Evolutionary conservation across 192 early-diverging fungal genomes (phyloP).

Genomic region (Backusella morwellensis): DNA sequence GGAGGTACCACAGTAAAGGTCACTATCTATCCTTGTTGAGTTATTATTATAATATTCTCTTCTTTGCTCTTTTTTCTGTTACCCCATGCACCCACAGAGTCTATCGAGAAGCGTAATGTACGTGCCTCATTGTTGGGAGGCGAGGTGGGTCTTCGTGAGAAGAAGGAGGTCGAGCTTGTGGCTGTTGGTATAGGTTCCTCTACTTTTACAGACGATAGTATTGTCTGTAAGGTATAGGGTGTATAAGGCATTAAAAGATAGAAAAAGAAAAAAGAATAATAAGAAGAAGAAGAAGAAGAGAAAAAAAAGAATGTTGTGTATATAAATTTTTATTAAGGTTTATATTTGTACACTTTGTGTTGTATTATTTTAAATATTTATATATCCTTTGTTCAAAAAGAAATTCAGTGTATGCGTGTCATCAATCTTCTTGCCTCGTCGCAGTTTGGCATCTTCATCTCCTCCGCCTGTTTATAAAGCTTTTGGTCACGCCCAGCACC

Average conservation of each 20-base stretch:
- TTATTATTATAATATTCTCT: background rate
- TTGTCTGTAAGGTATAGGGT: conserved; percentile 51
- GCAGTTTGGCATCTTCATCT: conserved; percentile 66
- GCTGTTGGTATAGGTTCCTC: conserved; percentile 34
- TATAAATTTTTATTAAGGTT: no score
- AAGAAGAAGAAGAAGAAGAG: background rate
- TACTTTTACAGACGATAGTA: conserved; percentile 37
- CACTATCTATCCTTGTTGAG: conserved; percentile 49
- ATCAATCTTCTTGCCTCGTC: conserved; percentile 53
- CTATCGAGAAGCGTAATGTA: conserved; percentile 30
- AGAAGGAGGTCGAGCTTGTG: conserved; percentile 23
- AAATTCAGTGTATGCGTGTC: background rate
- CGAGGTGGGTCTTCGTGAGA: conserved; percentile 19
- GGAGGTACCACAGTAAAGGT: conserved; percentile 74
- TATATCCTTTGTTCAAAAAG: background rate
- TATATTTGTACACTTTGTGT: background rate
- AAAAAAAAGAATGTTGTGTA: background rate
- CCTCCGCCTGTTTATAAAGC: conserved; percentile 60
- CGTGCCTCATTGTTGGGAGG: conserved; percentile 19
- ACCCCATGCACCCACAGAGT: conserved; percentile 54
- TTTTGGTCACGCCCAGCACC: conserved; percentile 55
- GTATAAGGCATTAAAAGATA: conserved; percentile 33
- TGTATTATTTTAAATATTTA: no score
- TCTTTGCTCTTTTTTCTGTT: background rate
- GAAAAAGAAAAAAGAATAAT: background rate